Percentiles rank a stretch among this genome's conserved stretches.
These are phyloP conservation scores for Clitoria ternatea DNA, from an alignment of 306 rosid species.

Conservation along the genomic window DNA sequence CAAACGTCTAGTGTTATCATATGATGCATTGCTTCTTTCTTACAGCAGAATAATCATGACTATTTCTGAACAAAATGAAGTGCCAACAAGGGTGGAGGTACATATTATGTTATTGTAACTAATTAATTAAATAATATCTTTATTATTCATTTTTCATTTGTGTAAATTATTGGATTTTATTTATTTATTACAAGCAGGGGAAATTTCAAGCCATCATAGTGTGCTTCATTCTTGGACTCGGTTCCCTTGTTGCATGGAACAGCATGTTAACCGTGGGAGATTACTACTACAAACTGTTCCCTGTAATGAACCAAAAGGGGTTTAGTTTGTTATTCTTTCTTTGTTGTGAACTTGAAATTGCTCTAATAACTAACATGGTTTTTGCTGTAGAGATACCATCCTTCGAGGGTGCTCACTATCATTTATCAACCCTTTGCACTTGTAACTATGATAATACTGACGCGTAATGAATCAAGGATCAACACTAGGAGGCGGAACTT, in stretches of 20 bases:
- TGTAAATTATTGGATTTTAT: neutral
- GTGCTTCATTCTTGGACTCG: constrained; percentile 74
- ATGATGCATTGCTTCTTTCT: neutral
- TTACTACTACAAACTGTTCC: constrained; percentile 68
- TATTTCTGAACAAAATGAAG: constrained; percentile 5
- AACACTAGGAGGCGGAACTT: constrained; percentile 59
- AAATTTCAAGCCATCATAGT: constrained; percentile 40
- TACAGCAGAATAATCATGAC: constrained; percentile 21
- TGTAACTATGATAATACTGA: constrained; percentile 37
- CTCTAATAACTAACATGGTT: neutral
- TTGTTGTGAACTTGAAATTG: neutral
- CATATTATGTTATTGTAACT: neutral
- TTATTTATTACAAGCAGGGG: constrained; percentile 34
- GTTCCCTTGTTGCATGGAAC: constrained; percentile 59
- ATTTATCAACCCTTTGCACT: constrained; percentile 68
- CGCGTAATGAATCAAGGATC: constrained; percentile 57
- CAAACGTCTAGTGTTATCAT: neutral
- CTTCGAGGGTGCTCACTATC: constrained; percentile 63
- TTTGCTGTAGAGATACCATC: constrained; percentile 36
- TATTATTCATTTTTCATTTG: neutral
- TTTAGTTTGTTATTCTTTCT: neutral
- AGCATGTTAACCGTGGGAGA: constrained; percentile 66
- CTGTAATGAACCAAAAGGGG: constrained; percentile 29
- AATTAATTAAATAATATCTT: too few species aligned
- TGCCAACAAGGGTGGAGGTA: constrained; percentile 42